Evolutionary conservation across 2,329 filamentous ascomycete genomes (phyloP).

Genomic region (Fusarium sp.): DNA sequence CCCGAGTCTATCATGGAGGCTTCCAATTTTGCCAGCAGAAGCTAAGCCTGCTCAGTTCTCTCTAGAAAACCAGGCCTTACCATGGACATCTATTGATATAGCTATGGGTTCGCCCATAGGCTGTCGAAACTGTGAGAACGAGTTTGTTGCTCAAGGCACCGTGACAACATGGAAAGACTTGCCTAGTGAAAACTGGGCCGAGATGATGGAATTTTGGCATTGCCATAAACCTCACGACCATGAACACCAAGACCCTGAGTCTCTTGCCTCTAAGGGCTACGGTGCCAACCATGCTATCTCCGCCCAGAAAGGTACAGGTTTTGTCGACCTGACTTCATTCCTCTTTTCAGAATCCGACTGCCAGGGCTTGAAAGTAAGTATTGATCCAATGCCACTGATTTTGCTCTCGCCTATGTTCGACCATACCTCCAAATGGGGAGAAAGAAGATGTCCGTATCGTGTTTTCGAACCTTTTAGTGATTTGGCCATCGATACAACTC

Average conservation of each 20-base stretch:
- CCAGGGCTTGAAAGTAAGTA: slow-evolving; percentile 55
- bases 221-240: slow-evolving; percentile 89
- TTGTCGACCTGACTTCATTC: slow-evolving; percentile 86
- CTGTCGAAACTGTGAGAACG: slow-evolving; percentile 57
- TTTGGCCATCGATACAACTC: slow-evolving; percentile 77
- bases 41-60: slow-evolving; percentile 46
- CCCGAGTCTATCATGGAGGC: slow-evolving; percentile 64
- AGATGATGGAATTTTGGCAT: slow-evolving; percentile 99
- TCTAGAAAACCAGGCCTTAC: slow-evolving; percentile 58
- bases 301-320: slow-evolving; percentile 75
- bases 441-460: slow-evolving; percentile 74
- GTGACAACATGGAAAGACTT: slow-evolving; percentile 85
- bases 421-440: slow-evolving; percentile 50
- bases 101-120: slow-evolving; percentile 55
- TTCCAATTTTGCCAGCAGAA: slow-evolving; percentile 57
- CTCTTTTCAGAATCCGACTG: slow-evolving; percentile 79
- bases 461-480: slow-evolving; percentile 61
- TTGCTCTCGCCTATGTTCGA: slow-evolving; percentile 15
- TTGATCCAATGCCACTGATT: slow-evolving; percentile 29
- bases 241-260: slow-evolving; percentile 59
- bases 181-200: slow-evolving; percentile 97
- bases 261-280: slow-evolving; percentile 77
- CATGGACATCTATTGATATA: slow-evolving; percentile 70
- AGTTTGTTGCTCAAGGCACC: slow-evolving; percentile 55
- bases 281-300: slow-evolving; percentile 82